Percentiles rank a stretch among this genome's conserved stretches.
These are phyloP conservation scores for Peronospora belbahrii DNA, from an alignment of 352 stramenopile genomes.

Conservation along the genomic window DNA sequence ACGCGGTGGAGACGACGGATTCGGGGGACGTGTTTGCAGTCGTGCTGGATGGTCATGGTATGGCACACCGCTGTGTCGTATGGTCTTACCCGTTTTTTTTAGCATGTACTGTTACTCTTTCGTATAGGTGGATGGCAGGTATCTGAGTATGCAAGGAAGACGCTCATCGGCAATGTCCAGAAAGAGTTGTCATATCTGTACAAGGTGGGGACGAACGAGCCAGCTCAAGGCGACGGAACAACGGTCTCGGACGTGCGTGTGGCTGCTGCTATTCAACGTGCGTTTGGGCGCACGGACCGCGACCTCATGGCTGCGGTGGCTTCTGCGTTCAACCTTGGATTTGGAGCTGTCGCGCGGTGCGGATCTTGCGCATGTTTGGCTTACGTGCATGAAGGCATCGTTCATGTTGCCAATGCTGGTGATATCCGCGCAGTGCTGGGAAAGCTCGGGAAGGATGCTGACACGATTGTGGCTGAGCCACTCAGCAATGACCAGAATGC, in stretches of 20 bases:
- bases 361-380: slow-evolving; percentile 84
- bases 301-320: slow-evolving; percentile 77
- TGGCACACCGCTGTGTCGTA: background rate
- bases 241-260: slow-evolving; percentile 43
- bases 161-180: slow-evolving; percentile 75
- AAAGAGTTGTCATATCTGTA: slow-evolving; percentile 53
- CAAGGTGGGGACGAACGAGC: slow-evolving; percentile 23
- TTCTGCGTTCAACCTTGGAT: slow-evolving; percentile 86
- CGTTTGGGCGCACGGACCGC: slow-evolving; percentile 83
- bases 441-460: slow-evolving; percentile 31
- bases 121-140: slow-evolving; percentile 87
- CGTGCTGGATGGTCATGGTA: slow-evolving; percentile 89
- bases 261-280: slow-evolving; percentile 62
- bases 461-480: slow-evolving; percentile 44
- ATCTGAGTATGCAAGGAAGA: slow-evolving; percentile 80
- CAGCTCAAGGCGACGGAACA: slow-evolving; percentile 19
- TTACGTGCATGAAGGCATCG: slow-evolving; percentile 56
- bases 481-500: slow-evolving; percentile 91
- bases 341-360: slow-evolving; percentile 82
- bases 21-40: slow-evolving; percentile 79
- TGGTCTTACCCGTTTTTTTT: background rate
- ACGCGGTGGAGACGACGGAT: slow-evolving; percentile 53
- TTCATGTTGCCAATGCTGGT: slow-evolving; percentile 85
- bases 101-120: background rate
- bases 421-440: slow-evolving; percentile 80